phyloP scores from a whole-genome alignment of 192 early-diverging fungal genomes.

The Coemansia aciculifera region DNA sequence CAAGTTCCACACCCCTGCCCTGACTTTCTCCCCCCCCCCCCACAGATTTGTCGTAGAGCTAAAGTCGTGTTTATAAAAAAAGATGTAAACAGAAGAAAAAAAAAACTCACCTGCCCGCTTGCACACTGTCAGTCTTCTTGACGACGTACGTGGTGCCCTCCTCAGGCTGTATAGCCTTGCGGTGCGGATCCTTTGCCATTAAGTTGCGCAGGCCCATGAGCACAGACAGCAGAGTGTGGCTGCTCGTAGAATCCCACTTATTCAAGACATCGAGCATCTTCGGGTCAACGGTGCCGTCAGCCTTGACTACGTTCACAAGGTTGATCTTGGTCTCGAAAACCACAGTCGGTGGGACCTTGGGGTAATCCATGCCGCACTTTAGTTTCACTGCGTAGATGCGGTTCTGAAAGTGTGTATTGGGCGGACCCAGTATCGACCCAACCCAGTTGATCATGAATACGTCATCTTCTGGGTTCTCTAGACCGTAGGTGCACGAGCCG shows the following conservation, averaged over 20 bases:
- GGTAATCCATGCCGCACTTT: constrained; percentile 83
- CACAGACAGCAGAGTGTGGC: constrained; percentile 75
- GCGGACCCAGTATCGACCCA: constrained; percentile 89
- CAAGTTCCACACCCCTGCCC: no score
- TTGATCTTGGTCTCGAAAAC: constrained; percentile 83
- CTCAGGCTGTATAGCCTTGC: constrained; percentile 85
- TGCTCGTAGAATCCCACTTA: constrained; percentile 71
- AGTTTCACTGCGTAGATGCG: constrained; percentile 90
- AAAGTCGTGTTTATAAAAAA: not conserved
- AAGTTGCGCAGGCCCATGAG: constrained; percentile 82
- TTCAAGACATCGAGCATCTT: constrained; percentile 80
- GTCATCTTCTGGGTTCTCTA: constrained; percentile 76
- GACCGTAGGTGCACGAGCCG: constrained; percentile 90
- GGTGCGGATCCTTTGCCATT: constrained; percentile 79
- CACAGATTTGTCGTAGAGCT: not conserved
- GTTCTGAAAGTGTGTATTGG: constrained; percentile 83
- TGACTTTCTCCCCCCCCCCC: not conserved
- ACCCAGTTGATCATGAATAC: constrained; percentile 85
- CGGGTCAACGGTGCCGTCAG: constrained; percentile 63
- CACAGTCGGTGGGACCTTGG: constrained; percentile 75
- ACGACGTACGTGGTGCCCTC: constrained; percentile 67
- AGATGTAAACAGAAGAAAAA: not conserved
- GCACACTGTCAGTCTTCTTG: not conserved
- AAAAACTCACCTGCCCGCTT: not conserved
- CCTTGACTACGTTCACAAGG: constrained; percentile 53